Conservation (phyloP, 2,329 filamentous ascomycete genomes). For the Sphaerulina populicola region DNA sequence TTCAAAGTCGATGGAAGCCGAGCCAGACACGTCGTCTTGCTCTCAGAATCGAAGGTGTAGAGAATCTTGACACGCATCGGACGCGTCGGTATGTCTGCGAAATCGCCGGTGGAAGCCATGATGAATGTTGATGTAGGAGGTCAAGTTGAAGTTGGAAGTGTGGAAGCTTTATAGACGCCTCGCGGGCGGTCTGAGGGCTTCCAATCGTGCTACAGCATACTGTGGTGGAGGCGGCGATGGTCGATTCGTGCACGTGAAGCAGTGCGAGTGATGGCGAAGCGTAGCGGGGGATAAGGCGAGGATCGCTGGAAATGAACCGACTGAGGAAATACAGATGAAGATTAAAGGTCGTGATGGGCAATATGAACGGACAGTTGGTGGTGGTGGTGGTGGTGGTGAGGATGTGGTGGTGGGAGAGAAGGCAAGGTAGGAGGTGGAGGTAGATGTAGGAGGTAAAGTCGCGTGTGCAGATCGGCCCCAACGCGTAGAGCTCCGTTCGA, state of each 20-base stretch:
- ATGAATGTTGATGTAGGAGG: slow-evolving; percentile 21
- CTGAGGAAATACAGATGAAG: not conserved
- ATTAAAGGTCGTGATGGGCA: not conserved
- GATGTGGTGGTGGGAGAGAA: slow-evolving; percentile 1
- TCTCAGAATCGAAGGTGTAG: slow-evolving; percentile 88
- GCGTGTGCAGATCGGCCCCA: not conserved
- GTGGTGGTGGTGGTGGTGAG: not conserved
- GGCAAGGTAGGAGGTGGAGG: too few species aligned
- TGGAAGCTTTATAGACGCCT: slow-evolving; percentile 15
- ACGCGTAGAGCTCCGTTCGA: not conserved
- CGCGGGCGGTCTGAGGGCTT: slow-evolving; percentile 22
- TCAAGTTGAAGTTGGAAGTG: slow-evolving; percentile 13
- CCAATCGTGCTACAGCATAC: slow-evolving; percentile 27
- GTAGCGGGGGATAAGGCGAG: not conserved
- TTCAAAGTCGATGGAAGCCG: slow-evolving; percentile 71
- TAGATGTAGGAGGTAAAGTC: not conserved
- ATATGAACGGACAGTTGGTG: not conserved
- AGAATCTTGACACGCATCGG: slow-evolving; percentile 74
- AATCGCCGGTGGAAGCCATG: slow-evolving; percentile 24
- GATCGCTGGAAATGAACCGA: not conserved
- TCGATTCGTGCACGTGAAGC: not conserved
- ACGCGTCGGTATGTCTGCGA: slow-evolving; percentile 33
- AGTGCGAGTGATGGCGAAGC: not conserved
- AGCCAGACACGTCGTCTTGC: slow-evolving; percentile 81
- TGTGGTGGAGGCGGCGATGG: slow-evolving; percentile 8